phyloP scores from a whole-genome alignment of 495 filamentous ascomycete species.

The Penicillium lividum region DNA sequence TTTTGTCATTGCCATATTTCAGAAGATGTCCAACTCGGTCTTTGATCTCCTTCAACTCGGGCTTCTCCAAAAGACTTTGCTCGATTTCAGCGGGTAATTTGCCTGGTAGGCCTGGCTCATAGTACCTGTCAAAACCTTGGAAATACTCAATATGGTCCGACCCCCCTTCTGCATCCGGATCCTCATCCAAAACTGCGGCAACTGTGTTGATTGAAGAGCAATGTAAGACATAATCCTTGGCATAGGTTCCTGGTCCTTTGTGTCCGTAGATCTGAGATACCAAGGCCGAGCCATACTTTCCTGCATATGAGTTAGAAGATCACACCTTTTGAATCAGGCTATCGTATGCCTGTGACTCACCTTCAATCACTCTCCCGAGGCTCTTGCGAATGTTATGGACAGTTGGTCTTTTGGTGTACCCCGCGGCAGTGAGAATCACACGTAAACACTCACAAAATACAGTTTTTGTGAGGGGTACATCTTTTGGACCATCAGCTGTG shows the following conservation, averaged over 20 bases:
- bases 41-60: slow-evolving; percentile 16
- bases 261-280: slow-evolving; percentile 25
- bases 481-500: slow-evolving; percentile 22
- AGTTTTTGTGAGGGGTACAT: slow-evolving; percentile 16
- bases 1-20: slow-evolving; percentile 4
- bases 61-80: slow-evolving; percentile 18
- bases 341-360: slow-evolving; percentile 23
- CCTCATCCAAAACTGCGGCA: slow-evolving; percentile 19
- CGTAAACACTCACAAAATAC: slow-evolving; percentile 17
- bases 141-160: slow-evolving; percentile 27
- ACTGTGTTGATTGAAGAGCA: slow-evolving; percentile 25
- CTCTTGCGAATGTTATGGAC: slow-evolving; percentile 18
- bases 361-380: slow-evolving; percentile 20
- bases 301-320: slow-evolving; percentile 11
- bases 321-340: slow-evolving; percentile 21
- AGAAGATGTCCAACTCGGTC: slow-evolving; percentile 9
- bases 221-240: slow-evolving; percentile 20
- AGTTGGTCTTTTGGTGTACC: slow-evolving; percentile 14
- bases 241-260: slow-evolving; percentile 18
- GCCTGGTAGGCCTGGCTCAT: slow-evolving; percentile 16
- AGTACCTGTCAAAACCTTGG: slow-evolving; percentile 23
- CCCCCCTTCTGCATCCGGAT: slow-evolving; percentile 2
- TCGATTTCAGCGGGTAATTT: slow-evolving; percentile 22
- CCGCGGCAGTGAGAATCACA: slow-evolving; percentile 13
- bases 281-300: slow-evolving; percentile 22